Percentiles rank a stretch among this genome's conserved stretches.
phyloP scores from a whole-genome alignment of 345 rosid species.

The Populus pruinosa region DNA sequence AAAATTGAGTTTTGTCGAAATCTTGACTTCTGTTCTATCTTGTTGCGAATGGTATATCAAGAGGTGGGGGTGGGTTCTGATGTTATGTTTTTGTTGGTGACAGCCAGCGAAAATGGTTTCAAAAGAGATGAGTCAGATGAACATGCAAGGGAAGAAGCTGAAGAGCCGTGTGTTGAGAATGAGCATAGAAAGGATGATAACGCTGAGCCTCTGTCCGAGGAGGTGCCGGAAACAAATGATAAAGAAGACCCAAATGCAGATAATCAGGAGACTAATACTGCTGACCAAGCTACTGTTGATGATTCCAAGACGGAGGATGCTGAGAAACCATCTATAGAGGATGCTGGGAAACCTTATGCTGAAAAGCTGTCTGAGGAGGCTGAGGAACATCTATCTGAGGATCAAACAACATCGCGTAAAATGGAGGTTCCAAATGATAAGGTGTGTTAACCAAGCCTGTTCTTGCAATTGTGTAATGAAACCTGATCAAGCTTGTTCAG shows the following conservation, averaged over 20 bases:
- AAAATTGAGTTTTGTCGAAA: not conserved
- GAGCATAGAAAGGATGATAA: slow-evolving; percentile 26
- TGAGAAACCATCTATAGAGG: slow-evolving; percentile 29
- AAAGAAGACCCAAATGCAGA: slow-evolving; percentile 18
- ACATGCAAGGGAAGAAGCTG: slow-evolving; percentile 13
- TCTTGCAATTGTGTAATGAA: not conserved
- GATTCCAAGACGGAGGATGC: slow-evolving; percentile 20
- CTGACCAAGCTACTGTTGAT: slow-evolving; percentile 24
- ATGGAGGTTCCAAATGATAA: slow-evolving; percentile 86
- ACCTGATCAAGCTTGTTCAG: not conserved
- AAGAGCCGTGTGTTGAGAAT: slow-evolving; percentile 17
- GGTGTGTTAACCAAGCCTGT: slow-evolving; percentile 28
- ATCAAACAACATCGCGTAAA: slow-evolving; percentile 41
- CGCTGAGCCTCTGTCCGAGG: slow-evolving; percentile 17
- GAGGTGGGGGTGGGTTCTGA: not conserved
- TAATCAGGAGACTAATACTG: slow-evolving; percentile 17
- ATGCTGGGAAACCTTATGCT: slow-evolving; percentile 15
- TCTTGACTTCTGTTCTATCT: not conserved
- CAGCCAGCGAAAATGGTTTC: slow-evolving; percentile 45
- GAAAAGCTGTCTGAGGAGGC: slow-evolving; percentile 7
- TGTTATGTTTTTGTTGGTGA: slow-evolving; percentile 3
- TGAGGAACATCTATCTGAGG: slow-evolving; percentile 28
- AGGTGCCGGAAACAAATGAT: slow-evolving; percentile 10
- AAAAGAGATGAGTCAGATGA: slow-evolving; percentile 30
- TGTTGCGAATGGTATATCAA: not conserved